phyloP scores from a whole-genome alignment of 1,284 basidiomycete species.

The Coniferiporia weirii region DNA sequence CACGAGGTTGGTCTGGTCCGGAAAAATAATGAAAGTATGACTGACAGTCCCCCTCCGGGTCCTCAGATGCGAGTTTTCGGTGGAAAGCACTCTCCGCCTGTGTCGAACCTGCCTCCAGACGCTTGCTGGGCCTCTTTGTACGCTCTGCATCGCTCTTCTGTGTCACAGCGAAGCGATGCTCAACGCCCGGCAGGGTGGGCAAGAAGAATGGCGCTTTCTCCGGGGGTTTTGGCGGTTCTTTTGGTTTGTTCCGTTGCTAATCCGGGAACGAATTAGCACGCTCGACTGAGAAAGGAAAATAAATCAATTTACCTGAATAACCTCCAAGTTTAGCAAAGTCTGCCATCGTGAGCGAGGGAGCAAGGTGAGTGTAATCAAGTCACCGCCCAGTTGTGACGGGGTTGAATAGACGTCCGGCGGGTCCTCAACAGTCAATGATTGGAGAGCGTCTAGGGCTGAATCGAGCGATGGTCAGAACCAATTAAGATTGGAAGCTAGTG shows the following conservation, averaged over 20 bases:
- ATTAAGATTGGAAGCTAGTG: background rate
- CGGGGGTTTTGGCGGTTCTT: conserved; percentile 90
- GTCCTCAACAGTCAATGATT: conserved; percentile 49
- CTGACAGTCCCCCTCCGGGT: conserved; percentile 66
- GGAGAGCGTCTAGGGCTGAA: conserved; percentile 61
- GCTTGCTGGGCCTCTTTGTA: conserved; percentile 43
- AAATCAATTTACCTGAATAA: conserved; percentile 68
- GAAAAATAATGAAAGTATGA: conserved; percentile 16
- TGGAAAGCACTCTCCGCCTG: conserved; percentile 72
- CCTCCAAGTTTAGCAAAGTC: conserved; percentile 91
- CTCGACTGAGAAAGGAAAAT: background rate
- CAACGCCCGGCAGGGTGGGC: conserved; percentile 81
- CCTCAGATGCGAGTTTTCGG: conserved; percentile 56
- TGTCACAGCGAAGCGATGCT: conserved; percentile 66
- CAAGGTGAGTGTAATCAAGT: conserved; percentile 86
- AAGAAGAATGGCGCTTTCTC: conserved; percentile 98
- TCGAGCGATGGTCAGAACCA: conserved; percentile 15
- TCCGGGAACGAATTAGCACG: background rate
- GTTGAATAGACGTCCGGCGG: conserved; percentile 71
- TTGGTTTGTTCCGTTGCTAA: conserved; percentile 93
- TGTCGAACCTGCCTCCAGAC: conserved; percentile 50
- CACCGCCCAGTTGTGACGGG: conserved; percentile 80
- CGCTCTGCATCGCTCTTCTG: conserved; percentile 32
- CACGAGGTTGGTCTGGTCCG: background rate
- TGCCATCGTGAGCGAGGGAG: conserved; percentile 95